Base-by-base conservation (phyloP, 2,329 filamentous ascomycete species). In the Epichloe sylvatica region DNA sequence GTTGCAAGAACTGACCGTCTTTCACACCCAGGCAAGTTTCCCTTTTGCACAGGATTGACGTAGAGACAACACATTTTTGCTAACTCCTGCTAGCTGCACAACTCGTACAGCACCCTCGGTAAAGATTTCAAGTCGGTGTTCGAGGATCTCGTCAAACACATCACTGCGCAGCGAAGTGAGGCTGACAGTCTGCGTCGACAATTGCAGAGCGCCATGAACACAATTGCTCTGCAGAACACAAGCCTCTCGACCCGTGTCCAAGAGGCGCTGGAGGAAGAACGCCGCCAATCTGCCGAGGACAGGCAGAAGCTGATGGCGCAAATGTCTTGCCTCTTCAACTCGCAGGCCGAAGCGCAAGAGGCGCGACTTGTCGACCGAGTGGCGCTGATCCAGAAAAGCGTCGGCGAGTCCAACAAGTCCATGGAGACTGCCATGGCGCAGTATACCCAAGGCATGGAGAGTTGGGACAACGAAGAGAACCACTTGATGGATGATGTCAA, bases 81-180 rank as follows among this genome's bases (percentile, higher is more conserved):
- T 41, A 13, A 47, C 41, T n/a, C 9, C 3, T 15, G 12, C 2
- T 55, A 91, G 72, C 76, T 97, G 33, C 88, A 94, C 59, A 70
- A 78, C 12, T 96, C 91, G 0, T 96, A 95, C 64, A 84, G 82
- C 56, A 76, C 79, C 1, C 76, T 97, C 2, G 89, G 89, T 8
- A 82, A 83, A 52, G 89, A 97, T 56, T 89, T 95, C 70, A 94
- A 91, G 63, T 70, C 71, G 5, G 78, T 91, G 23, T 95, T 97
- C 56, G 88, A 95, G 55, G 82, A 86, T 12, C 73, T 96, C 46
- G 73, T 86, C 46, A 79, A 76, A 54, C 83, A 89, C 56, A 75
- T 96, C 49, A 78, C 80, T 37, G 73, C 80, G 9, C 91, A 97
- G 62, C 85, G 84, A 58, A 71, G 73, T 8, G 88, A 96, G 62